Conservation (phyloP, 2,329 filamentous ascomycete species). For the Pseudogymnoascus sp. region DNA sequence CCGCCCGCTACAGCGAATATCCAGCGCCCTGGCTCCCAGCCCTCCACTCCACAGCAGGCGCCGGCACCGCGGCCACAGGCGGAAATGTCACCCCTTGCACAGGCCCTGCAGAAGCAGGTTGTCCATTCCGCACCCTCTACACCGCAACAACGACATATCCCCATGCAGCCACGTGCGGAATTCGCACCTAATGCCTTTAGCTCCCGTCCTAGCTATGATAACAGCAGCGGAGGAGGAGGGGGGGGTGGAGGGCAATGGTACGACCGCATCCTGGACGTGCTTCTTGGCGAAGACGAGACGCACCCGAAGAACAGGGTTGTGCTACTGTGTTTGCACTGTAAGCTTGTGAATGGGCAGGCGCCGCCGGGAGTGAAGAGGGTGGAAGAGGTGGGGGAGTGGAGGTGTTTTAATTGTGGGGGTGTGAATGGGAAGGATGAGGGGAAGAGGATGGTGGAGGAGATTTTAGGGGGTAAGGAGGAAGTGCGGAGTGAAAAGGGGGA, state of each 20-base stretch:
- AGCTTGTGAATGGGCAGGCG: constrained; percentile 90
- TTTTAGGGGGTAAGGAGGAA: constrained; percentile 30
- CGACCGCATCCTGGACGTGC: constrained; percentile 81
- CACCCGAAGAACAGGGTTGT: constrained; percentile 83
- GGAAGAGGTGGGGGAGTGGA: constrained; percentile 78
- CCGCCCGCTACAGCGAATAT: constrained; percentile 54
- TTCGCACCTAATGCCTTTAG: constrained; percentile 67
- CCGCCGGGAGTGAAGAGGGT: constrained; percentile 73
- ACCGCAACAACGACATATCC: constrained; percentile 15
- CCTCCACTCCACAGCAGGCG: constrained; percentile 13
- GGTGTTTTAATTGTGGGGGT: constrained; percentile 74
- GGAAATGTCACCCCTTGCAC: not conserved
- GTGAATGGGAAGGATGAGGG: constrained; percentile 77
- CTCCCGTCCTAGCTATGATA: constrained; percentile 26
- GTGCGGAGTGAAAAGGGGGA: constrained; percentile 13
- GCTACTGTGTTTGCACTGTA: constrained; percentile 73
- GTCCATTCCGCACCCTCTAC: constrained; percentile 20
- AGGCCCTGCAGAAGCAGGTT: constrained; percentile 19
- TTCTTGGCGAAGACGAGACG: constrained; percentile 92
- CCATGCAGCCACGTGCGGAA: constrained; percentile 33
- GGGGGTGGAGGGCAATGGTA: constrained; percentile 63
- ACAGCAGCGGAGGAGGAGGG: constrained; percentile 16
- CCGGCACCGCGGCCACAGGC: not conserved
- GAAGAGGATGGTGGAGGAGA: constrained; percentile 61
- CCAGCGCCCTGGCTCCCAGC: constrained; percentile 31